These are phyloP conservation scores for Rhododendron ferrugineum DNA, from an alignment of 148 eudicot genomes.

Conservation along the genomic window DNA sequence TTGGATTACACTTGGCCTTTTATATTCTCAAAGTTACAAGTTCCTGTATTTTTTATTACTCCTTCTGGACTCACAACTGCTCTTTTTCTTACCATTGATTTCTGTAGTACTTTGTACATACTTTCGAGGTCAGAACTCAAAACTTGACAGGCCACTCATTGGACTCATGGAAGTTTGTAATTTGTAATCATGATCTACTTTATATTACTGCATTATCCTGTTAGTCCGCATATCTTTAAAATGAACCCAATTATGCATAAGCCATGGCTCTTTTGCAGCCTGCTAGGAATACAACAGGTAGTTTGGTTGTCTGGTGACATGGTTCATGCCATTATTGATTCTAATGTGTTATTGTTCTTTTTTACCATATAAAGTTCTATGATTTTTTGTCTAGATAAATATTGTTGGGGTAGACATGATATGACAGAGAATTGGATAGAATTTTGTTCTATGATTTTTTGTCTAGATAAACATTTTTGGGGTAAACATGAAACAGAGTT, in stretches of 20 bases:
- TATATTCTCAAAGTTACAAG: background rate
- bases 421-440: background rate
- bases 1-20: background rate
- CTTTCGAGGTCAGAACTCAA: background rate
- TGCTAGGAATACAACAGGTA: too few relatives aligned
- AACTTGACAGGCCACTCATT: background rate
- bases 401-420: background rate
- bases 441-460: background rate
- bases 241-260: background rate
- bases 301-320: background rate
- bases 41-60: background rate
- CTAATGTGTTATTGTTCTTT: background rate
- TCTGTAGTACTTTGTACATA: background rate
- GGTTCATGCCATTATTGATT: background rate
- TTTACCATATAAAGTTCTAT: background rate
- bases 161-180: background rate
- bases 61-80: background rate
- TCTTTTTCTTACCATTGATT: background rate
- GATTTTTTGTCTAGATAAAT: background rate
- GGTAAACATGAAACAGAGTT: background rate
- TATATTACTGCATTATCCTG: background rate
- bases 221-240: background rate
- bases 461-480: background rate
- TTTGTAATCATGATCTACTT: background rate
- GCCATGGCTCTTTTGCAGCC: background rate